A percentile compares a stretch with the other conserved stretches of the same genome.
These are phyloP conservation scores for Coniferiporia weirii DNA, from an alignment of 1,284 basidiomycete genomes.

Conservation along the genomic window DNA sequence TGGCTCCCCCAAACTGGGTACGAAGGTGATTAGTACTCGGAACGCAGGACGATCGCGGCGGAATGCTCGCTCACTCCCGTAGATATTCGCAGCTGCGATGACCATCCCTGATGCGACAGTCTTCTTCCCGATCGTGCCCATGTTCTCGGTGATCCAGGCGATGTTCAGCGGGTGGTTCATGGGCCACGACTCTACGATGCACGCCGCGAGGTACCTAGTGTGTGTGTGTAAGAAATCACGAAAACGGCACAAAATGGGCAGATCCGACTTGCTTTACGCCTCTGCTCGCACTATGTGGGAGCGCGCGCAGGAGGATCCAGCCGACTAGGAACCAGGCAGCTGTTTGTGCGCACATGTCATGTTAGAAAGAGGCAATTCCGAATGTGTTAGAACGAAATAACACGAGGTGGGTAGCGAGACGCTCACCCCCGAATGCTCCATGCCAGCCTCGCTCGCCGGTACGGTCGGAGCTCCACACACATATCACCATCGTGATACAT, in stretches of 20 bases:
- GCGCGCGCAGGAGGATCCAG: constrained; percentile 32
- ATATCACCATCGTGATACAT: constrained; percentile 30
- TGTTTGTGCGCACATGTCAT: constrained; percentile 12
- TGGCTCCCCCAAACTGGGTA: constrained; percentile 19
- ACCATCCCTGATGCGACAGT: constrained; percentile 33
- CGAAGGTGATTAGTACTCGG: neutral
- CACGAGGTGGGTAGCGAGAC: neutral
- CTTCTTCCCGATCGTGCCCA: constrained; percentile 31
- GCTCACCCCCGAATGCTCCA: constrained; percentile 31
- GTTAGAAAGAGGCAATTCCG: too few relatives aligned
- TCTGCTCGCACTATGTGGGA: constrained; percentile 27
- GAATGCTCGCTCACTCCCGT: constrained; percentile 16
- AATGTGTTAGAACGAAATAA: too few relatives aligned
- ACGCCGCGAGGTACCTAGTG: constrained; percentile 29
- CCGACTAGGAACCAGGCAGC: constrained; percentile 34
- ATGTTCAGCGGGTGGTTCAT: constrained; percentile 35
- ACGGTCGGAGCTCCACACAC: constrained; percentile 32
- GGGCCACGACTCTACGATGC: constrained; percentile 34
- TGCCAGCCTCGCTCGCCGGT: constrained; percentile 33
- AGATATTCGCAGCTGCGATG: constrained; percentile 32
- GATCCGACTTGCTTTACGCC: constrained; percentile 20
- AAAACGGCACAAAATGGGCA: neutral
- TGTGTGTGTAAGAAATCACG: too few relatives aligned
- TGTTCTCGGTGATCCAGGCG: constrained; percentile 37
- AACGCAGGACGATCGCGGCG: neutral